Conservation (phyloP, 1,284 basidiomycete genomes). For the Trichosporon sp. region DNA sequence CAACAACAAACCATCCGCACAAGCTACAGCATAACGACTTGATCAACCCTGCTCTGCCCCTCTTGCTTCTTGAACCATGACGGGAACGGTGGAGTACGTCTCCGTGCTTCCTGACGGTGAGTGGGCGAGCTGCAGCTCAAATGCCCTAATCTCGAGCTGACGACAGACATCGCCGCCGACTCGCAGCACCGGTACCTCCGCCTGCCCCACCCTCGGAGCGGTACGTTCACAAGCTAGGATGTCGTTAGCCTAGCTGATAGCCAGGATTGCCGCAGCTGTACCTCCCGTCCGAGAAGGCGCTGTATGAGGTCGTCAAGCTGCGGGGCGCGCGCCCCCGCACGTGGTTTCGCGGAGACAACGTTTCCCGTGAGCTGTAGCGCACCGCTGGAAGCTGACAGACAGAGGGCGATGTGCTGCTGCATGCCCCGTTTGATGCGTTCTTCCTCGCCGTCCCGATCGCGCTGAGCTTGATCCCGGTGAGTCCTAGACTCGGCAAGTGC, state of each 20-base stretch:
- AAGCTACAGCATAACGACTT: neutral
- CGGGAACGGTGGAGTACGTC: slow-evolving; percentile 26
- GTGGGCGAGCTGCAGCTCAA: neutral
- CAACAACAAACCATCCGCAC: neutral
- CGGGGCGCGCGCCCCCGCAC: slow-evolving; percentile 33
- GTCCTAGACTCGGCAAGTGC: slow-evolving; percentile 8
- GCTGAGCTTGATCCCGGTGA: slow-evolving; percentile 28
- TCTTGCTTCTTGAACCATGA: slow-evolving; percentile 12
- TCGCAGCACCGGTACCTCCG: slow-evolving; percentile 35
- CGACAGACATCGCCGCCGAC: slow-evolving; percentile 33
- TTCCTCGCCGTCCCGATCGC: slow-evolving; percentile 42
- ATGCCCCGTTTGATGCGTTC: slow-evolving; percentile 40
- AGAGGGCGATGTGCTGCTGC: slow-evolving; percentile 40
- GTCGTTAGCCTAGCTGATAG: neutral
- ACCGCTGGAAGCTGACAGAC: neutral
- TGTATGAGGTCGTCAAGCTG: slow-evolving; percentile 38
- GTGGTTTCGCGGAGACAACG: slow-evolving; percentile 40
- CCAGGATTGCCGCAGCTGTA: slow-evolving; percentile 40
- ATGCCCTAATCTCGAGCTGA: neutral
- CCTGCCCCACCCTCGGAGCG: slow-evolving; percentile 45
- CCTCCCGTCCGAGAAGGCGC: slow-evolving; percentile 21
- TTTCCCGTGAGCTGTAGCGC: slow-evolving; percentile 29
- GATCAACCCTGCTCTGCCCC: neutral
- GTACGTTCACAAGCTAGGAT: slow-evolving; percentile 17
- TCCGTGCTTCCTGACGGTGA: slow-evolving; percentile 27